A percentile compares a stretch with the other conserved stretches of the same genome.
Evolutionary conservation across 805 yeast species (phyloP).

Genomic region (Saccharomyces paradoxus): DNA sequence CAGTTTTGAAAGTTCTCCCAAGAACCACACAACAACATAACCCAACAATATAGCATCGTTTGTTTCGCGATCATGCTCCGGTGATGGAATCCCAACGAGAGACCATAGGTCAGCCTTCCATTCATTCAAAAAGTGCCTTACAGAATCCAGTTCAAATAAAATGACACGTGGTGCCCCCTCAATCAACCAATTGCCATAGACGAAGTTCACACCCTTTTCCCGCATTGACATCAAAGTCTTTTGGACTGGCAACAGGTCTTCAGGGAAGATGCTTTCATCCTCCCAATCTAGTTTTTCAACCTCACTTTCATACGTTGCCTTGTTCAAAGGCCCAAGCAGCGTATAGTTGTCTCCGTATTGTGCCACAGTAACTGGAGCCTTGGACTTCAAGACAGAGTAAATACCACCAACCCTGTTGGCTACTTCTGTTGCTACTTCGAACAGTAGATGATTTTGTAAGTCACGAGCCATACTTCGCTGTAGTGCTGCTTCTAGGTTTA

Average conservation of each 20-base stretch:
- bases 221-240: constrained; percentile 68
- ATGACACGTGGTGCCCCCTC: constrained; percentile 96
- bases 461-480: constrained; percentile 57
- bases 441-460: constrained; percentile 75
- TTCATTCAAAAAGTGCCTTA: constrained; percentile 61
- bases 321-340: constrained; percentile 78
- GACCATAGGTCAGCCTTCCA: constrained; percentile 95
- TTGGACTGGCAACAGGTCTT: constrained; percentile 22
- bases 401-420: constrained; percentile 98
- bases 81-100: constrained; percentile 86
- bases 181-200: constrained; percentile 93
- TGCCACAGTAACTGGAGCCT: constrained; percentile 92
- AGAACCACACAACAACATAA: constrained; percentile 90
- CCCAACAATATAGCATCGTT: constrained; percentile 91
- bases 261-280: constrained; percentile 34
- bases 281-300: constrained; percentile 65
- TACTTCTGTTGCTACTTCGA: constrained; percentile 95
- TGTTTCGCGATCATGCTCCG: constrained; percentile 78
- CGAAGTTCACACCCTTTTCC: constrained; percentile 71
- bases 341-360: constrained; percentile 85
- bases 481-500: background rate
- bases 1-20: constrained; percentile 83
- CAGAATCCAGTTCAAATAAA: constrained; percentile 78
- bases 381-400: constrained; percentile 90
- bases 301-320: constrained; percentile 64